These are phyloP conservation scores for Nidularia sp. DNA, from an alignment of 768 basidiomycete species.

Conservation along the genomic window DNA sequence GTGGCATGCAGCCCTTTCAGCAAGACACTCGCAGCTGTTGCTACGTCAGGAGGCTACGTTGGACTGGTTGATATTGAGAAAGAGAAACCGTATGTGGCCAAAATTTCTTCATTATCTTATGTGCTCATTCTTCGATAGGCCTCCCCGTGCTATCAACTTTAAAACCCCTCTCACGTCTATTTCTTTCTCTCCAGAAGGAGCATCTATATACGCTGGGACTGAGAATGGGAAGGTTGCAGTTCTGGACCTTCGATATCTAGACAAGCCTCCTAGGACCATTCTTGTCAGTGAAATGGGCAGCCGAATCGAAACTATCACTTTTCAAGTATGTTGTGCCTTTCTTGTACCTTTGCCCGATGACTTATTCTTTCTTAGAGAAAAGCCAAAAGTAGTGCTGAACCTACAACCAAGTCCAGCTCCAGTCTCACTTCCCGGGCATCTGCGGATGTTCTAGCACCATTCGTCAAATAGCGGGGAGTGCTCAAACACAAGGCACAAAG, in stretches of 20 bases:
- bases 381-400: constrained; percentile 9
- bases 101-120: background rate
- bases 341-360: no score
- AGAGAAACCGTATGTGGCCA: constrained; percentile 54
- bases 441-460: background rate
- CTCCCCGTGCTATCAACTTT: constrained; percentile 55
- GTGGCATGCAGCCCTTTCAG: constrained; percentile 72
- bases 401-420: constrained; percentile 9
- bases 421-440: constrained; percentile 5
- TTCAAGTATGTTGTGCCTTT: constrained; percentile 41
- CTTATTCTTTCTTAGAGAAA: constrained; percentile 12
- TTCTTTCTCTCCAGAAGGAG: constrained; percentile 67
- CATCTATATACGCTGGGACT: constrained; percentile 62
- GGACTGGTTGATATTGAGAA: constrained; percentile 70
- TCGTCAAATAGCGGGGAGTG: constrained; percentile 10
- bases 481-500: constrained; percentile 2
- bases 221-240: constrained; percentile 59
- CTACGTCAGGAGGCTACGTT: constrained; percentile 49
- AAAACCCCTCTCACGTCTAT: constrained; percentile 55
- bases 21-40: constrained; percentile 63
- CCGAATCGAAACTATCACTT: constrained; percentile 47
- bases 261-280: constrained; percentile 58
- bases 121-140: constrained; percentile 25
- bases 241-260: constrained; percentile 60
- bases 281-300: constrained; percentile 41